Evolutionary conservation across 441 rosid species (phyloP), one percentile per base, ranked within the genome.

Genomic region (California macrophylla): DNA sequence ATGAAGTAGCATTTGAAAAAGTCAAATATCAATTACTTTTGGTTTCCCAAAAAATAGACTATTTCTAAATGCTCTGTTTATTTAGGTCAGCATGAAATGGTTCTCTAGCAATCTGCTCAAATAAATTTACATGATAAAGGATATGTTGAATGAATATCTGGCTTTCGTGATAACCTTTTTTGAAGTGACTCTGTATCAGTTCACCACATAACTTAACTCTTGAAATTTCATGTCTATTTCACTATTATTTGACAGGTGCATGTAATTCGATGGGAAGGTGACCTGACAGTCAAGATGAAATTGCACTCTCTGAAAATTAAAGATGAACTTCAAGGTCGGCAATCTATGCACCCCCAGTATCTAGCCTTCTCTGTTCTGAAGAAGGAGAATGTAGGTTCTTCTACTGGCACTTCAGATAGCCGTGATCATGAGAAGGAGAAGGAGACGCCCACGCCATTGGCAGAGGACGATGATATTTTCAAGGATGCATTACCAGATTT

Each of bases 401-500:
- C 84, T 47, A 67, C 75, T 71, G 81, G 63, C 52, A 60, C 64
- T 65, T 71, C 34, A 75, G 88, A 79, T 64, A 68, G 75, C 73
- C 80, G 60, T 69, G 86, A 74, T 78, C 79, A 72, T 74, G 87
- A 82, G 68, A 76, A 74, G 74, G 87, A 82, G 68, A 76, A 74
- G 74, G 67, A 18, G 45, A 62, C 83, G 64, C 63, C 70, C 60
- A 76, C 70, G 68, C 85, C 74, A 38, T 3, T 60, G 64, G 13
- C 64, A 13, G 99, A 96, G 76, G 99, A 96, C 26, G 96, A 91
- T 72, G 97, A 96, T 79, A 66, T 83, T 76, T 96, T 93, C 76
- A 85, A 76, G 65, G 99, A 96, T 82, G 98, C 98, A 78, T 85
- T 96, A 80, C 88, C 91, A 38, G 98, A 95, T 77, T 92, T 95